Evolutionary conservation across 139 green algal species (phyloP).

Genomic region (Chara braunii): DNA sequence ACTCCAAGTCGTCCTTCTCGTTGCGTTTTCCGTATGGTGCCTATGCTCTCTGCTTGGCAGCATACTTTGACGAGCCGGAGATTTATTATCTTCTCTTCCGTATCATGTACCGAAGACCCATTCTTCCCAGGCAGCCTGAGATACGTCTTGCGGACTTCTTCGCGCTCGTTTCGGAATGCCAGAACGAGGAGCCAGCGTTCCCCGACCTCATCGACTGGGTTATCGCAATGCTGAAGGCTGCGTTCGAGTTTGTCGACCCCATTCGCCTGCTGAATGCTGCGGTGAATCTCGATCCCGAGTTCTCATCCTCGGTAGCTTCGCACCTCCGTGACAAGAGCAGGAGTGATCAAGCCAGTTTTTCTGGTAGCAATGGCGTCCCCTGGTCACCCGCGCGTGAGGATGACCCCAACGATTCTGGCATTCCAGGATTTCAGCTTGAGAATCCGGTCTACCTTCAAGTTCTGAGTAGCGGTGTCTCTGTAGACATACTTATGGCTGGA

Average conservation of each 20-base stretch:
- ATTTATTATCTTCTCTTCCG: slow-evolving; percentile 22
- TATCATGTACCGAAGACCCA: background rate
- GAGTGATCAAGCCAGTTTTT: too few relatives aligned
- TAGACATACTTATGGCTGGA: background rate
- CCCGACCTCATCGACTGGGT: slow-evolving; percentile 22
- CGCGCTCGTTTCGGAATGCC: slow-evolving; percentile 5
- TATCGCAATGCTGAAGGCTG: slow-evolving; percentile 22
- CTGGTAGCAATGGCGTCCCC: too few relatives aligned
- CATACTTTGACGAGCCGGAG: slow-evolving; percentile 23
- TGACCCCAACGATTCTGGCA: too few relatives aligned
- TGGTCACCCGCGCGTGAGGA: too few relatives aligned
- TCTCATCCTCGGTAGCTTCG: too few relatives aligned
- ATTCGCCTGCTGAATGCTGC: background rate
- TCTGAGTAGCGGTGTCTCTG: too few relatives aligned
- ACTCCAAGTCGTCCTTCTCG: background rate
- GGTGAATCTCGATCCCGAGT: too few relatives aligned
- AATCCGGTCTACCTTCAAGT: too few relatives aligned
- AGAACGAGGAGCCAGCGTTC: slow-evolving; percentile 12
- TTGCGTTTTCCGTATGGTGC: background rate
- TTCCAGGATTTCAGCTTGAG: too few relatives aligned
- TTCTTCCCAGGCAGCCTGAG: background rate
- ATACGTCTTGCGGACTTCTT: slow-evolving; percentile 25
- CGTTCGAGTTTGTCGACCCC: slow-evolving; percentile 1
- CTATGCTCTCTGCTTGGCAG: slow-evolving; percentile 15
- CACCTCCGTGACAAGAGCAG: too few relatives aligned